These are phyloP conservation scores for Tuber borchii DNA, from an alignment of 495 filamentous ascomycete species.

Conservation along the genomic window DNA sequence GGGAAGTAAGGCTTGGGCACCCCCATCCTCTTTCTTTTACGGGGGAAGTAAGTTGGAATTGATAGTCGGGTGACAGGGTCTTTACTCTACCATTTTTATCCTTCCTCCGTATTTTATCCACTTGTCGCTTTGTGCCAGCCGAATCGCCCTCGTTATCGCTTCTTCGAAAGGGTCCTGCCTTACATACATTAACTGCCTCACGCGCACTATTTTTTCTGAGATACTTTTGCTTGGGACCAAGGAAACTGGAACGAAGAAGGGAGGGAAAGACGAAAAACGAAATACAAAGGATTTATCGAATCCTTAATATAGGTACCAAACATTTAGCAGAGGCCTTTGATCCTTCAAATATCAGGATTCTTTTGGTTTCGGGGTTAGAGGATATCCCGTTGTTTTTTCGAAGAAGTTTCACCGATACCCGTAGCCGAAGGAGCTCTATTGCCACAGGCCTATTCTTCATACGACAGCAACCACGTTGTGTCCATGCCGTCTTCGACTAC, in stretches of 20 bases:
- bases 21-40: constrained; percentile 24
- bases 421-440: not conserved
- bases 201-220: constrained; percentile 22
- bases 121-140: constrained; percentile 12
- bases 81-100: not conserved
- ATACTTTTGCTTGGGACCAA: constrained; percentile 1
- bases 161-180: constrained; percentile 12
- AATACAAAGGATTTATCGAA: not conserved
- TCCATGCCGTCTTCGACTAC: constrained; percentile 23
- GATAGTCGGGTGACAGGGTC: constrained; percentile 29
- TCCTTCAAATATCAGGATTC: not conserved
- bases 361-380: not conserved
- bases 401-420: not conserved
- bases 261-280: constrained; percentile 5
- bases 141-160: constrained; percentile 23
- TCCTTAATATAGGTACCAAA: not conserved
- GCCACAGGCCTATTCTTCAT: not conserved
- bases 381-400: not conserved
- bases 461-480: not conserved
- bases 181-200: constrained; percentile 32
- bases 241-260: constrained; percentile 18
- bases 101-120: constrained; percentile 25
- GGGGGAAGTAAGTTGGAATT: constrained; percentile 15
- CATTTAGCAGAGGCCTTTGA: not conserved
- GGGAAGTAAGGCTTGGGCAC: not conserved